Evolutionary conservation across 164 flowering plant genomes (phyloP).

Genomic region (Magnolia changhungtana): DNA sequence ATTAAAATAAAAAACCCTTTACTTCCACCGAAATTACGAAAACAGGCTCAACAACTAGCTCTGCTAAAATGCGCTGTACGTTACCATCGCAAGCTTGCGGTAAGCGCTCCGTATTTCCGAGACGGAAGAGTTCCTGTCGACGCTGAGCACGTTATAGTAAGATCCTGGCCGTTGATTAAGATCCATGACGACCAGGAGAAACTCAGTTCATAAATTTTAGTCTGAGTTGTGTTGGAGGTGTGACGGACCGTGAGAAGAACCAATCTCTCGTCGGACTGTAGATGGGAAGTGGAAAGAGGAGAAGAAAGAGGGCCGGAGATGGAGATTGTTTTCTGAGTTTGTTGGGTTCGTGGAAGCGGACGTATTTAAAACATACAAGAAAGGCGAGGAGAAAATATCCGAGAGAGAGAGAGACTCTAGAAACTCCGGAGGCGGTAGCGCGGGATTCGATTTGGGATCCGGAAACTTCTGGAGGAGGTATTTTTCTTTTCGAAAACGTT

Average conservation of each 20-base stretch:
- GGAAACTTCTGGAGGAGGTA: background rate
- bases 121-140: slow-evolving; percentile 13
- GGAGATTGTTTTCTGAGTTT: background rate
- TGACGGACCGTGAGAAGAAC: background rate
- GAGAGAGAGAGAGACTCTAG: background rate
- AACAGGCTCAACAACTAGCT: background rate
- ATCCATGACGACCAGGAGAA: slow-evolving; percentile 2
- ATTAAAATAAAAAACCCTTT: background rate
- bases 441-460: background rate
- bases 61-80: background rate
- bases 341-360: background rate
- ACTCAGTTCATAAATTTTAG: background rate
- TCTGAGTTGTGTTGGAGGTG: background rate
- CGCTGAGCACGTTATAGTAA: slow-evolving; percentile 19
- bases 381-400: background rate
- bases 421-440: background rate
- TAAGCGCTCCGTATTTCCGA: slow-evolving; percentile 30
- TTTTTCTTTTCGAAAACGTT: too few relatives aligned
- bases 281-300: background rate
- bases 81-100: slow-evolving; percentile 34
- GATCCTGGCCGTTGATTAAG: slow-evolving; percentile 5
- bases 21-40: background rate
- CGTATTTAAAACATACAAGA: too few relatives aligned
- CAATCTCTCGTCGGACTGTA: background rate
- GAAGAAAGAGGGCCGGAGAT: background rate